Conservation (phyloP, 2,329 filamentous ascomycete species). For the Magnaporthiopsis incrustans region DNA sequence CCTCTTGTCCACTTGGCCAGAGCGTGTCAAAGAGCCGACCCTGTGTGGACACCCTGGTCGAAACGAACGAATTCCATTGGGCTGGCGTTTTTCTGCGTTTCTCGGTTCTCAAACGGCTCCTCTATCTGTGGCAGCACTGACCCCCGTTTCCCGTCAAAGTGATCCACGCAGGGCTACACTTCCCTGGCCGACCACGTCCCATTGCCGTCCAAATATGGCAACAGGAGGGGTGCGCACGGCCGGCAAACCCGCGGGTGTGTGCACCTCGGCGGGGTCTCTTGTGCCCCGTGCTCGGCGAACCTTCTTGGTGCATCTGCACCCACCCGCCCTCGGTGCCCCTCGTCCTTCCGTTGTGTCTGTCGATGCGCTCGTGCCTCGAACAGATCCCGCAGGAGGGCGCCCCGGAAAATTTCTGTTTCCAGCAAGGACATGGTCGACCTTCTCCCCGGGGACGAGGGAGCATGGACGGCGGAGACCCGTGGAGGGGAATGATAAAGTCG, state of each 20-base stretch:
- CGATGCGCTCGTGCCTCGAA: not conserved
- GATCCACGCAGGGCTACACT: slow-evolving; percentile 3
- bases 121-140: not conserved
- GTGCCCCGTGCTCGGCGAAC: not conserved
- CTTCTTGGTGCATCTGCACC: not conserved
- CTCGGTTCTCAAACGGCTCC: not conserved
- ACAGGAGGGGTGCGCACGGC: not conserved
- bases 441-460: not conserved
- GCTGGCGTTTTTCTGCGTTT: not conserved
- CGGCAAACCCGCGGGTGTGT: not conserved
- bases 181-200: not conserved
- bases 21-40: not conserved
- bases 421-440: not conserved
- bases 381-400: not conserved
- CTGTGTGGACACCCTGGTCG: not conserved
- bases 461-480: not conserved
- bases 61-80: not conserved
- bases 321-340: too few relatives aligned
- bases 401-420: not conserved
- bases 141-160: slow-evolving; percentile 1
- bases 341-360: too few relatives aligned
- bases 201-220: not conserved
- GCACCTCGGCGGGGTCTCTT: not conserved
- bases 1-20: not conserved
- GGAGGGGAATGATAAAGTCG: not conserved